Percentiles rank a stretch among this genome's conserved stretches.
Conservation (phyloP, 768 basidiomycete genomes). For the Calocera cornea region DNA sequence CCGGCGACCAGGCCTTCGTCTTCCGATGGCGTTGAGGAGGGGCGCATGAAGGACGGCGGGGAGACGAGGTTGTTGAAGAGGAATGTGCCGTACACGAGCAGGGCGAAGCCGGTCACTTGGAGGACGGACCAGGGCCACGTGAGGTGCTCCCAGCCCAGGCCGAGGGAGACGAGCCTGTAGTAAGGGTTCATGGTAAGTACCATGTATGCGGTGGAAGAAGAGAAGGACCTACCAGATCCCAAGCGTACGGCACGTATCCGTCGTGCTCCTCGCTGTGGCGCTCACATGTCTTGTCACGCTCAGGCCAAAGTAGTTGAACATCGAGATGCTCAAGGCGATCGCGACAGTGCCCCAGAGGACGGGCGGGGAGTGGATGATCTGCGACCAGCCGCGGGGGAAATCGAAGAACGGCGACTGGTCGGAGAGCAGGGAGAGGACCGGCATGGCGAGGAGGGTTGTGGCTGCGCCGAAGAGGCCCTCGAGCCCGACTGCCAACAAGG, state of each 20-base stretch:
- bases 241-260: slow-evolving; percentile 90
- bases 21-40: slow-evolving; percentile 22
- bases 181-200: slow-evolving; percentile 14
- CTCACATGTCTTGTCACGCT: slow-evolving; percentile 88
- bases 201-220: neutral
- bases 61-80: slow-evolving; percentile 76
- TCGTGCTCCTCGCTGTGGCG: slow-evolving; percentile 80
- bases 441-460: slow-evolving; percentile 66
- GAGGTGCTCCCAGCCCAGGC: slow-evolving; percentile 79
- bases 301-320: slow-evolving; percentile 83
- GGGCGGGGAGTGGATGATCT: slow-evolving; percentile 65
- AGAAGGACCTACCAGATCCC: slow-evolving; percentile 59
- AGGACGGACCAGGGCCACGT: slow-evolving; percentile 68
- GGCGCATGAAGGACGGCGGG: slow-evolving; percentile 49
- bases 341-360: slow-evolving; percentile 56
- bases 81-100: slow-evolving; percentile 78
- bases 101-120: slow-evolving; percentile 70
- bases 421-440: slow-evolving; percentile 54
- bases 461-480: slow-evolving; percentile 86
- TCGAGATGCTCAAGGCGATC: slow-evolving; percentile 60
- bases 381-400: slow-evolving; percentile 74
- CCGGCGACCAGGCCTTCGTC: slow-evolving; percentile 7
- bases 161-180: slow-evolving; percentile 53
- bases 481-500: slow-evolving; percentile 83
- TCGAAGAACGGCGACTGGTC: slow-evolving; percentile 50